Base-by-base conservation (phyloP, 192 early-diverging fungal species). In the Polychytrium aggregatum region DNA sequence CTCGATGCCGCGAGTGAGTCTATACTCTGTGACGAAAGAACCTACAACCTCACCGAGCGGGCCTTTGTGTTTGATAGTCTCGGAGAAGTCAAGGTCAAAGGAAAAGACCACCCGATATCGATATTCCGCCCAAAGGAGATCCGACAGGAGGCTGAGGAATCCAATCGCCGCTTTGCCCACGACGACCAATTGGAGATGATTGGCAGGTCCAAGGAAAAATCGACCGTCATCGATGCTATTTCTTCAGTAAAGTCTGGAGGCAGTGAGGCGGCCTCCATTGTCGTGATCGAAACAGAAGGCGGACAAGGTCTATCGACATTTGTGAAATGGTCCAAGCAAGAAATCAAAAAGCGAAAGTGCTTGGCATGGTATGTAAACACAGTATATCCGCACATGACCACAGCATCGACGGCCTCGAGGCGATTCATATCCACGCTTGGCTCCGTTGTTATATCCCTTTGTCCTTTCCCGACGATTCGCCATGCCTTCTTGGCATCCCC, bases 281-380 rank as follows among this genome's bases (percentile, higher is more conserved):
- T 75, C n/a, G n/a, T n/a, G n/a, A 35, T 74, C 20, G 52, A 75
- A 34, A 72, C 63, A 9, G 72, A 74, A 44, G 68, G 72, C 10
- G 72, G 72, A 0, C 57, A 63, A 37, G 72, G 72, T 6, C 29
- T 74, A 31, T 57, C 72, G 1, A 74, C 68, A 26, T 41, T 74
- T 18, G 58, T 67, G 25, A 46, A 65, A 20, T 76, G 51, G 28
- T 37, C 63, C 4, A 37, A 68, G 41, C 18, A 33, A 9, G 56
- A 72, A 35, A 63, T 72, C n/a, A 40, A 42, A 5, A 60, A 67
- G 35, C 44, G 36, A n/a, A 46, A 47, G 0, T 68, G 45, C 46
- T 36, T 46, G 22, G 35, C 64, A 29, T 70, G 72, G 71, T 74
- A 61, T 35, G 39, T 8, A 27, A n/a, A n/a, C n/a, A n/a, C n/a